Evolutionary conservation across 2,329 filamentous ascomycete species (phyloP), one percentile per base, ranked within the genome.

Genomic region (Aspergillus thermomutatus): DNA sequence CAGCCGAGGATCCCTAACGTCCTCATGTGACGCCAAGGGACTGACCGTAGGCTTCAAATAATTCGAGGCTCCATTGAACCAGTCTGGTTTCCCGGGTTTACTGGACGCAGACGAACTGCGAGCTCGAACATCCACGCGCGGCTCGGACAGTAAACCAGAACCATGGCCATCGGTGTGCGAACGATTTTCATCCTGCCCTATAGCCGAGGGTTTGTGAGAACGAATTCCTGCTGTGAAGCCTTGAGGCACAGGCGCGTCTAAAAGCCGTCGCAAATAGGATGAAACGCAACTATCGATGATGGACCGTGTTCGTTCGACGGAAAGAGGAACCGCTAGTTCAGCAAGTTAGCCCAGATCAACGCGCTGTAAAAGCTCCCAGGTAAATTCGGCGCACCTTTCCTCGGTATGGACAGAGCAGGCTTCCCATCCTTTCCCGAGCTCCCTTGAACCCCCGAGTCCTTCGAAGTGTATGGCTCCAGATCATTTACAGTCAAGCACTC

Each of bases 401-500:
- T 60, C 17, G 56, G 50, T 49, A 66, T 52, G 6, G 50, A 45
- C 21, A 56, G 48, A 45, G 52, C 56, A 52, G 55, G 50, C 54
- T 64, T 59, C 53, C 54, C 62, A 60, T 61, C 58, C 47, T 63
- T 69, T 23, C 58, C 65, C 52, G 62, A 31, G 60, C 54, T 48
- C 19, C 54, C 62, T 50, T 64, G 56, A 45, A 50, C 56, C 40
- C 46, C 52, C 37, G 57, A 27, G 48, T 67, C 62, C 47, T 60
- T 62, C 26, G 60, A 53, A 21, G 57, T 61, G 31, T 67, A 68
- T 45, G 81, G 80, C 58, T 83, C 80, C 52, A 96, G 73, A 69
- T 96, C 91, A 69, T 95, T 96, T 69, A 96, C 86, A 19, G 89
- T 94, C 66, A 90, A 78, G 72, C 92, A 96, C 54, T 90, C 88